Evolutionary conservation across 1,139 yeast genomes (phyloP), one percentile per base, ranked within the genome.

Genomic region (Scheffersomyces cryptocercus): DNA sequence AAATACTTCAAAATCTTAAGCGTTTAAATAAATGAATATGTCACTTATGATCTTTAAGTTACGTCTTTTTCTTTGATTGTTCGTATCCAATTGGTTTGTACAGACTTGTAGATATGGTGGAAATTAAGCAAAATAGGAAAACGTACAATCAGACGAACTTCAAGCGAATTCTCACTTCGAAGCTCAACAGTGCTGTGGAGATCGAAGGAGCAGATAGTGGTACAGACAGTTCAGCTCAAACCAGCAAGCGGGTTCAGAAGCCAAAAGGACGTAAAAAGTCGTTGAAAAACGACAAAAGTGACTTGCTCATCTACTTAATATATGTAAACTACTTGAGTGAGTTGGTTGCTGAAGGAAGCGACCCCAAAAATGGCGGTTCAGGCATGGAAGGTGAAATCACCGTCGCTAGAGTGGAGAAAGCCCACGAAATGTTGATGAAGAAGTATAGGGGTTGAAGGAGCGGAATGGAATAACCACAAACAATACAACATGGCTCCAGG

Each of bases 301-400:
- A 74, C 52, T 47, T 79, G 14, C 54, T 80, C 49, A 55, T 79
- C n/a, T 73, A 77, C 45, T 55, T 81, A 47, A 67, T 80, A 34
- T 79, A 79, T 46, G 53, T 77, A 20, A 65, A 77, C 38, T 81
- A 77, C 50, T 43, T 79, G 45, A 65, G 64, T 39, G 68, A 67
- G 13, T 53, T 80, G 37, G 68, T 77, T 1, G 58, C 64, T 29
- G 47, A 46, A 35, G 74, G 68, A 42, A 70, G 70, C 0, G 59
- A 68, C n/a, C 58, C 65, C 11, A 69, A 70, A 38, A 59, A 70
- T 1, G 36, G 66, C 40, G 43, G 46, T 51, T 49, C 68, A 6
- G 73, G 73, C 35, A 61, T 68, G 2, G 35, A 64, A 46, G 45
- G 50, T 51, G 62, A 58, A 31, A 43, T 55, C 29, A 52, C 56